Evolutionary conservation across 352 stramenopile species (phyloP).

Genomic region (Globisporangium perplexum): DNA sequence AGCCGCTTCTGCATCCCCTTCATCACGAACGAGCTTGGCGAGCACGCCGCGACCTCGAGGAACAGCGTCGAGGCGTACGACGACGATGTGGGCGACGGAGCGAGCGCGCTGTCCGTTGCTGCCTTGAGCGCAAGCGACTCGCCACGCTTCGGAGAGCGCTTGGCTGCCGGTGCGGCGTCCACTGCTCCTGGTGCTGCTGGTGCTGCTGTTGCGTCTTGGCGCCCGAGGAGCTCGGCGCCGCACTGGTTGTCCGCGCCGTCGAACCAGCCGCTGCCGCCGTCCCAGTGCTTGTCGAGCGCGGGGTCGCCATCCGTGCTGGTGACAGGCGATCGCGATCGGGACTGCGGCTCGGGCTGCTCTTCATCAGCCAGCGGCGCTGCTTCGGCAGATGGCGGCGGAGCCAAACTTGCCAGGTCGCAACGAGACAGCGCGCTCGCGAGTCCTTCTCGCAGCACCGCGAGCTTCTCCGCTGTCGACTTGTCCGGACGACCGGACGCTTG

Average conservation of each 20-base stretch:
- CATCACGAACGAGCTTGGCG: constrained; percentile 59
- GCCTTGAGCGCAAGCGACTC: neutral
- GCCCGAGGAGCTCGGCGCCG: neutral
- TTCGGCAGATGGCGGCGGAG: neutral
- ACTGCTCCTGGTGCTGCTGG: neutral
- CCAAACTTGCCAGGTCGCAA: too few relatives aligned
- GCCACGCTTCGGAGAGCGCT: neutral
- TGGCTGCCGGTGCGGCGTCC: neutral
- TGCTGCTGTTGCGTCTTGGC: constrained; percentile 4
- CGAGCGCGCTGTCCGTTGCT: constrained; percentile 10
- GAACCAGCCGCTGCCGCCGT: constrained; percentile 5
- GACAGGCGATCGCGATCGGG: neutral
- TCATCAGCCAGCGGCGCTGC: neutral
- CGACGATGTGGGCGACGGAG: constrained; percentile 21
- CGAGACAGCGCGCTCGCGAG: constrained; percentile 7
- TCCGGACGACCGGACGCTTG: constrained; percentile 2
- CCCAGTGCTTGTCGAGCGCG: constrained; percentile 5
- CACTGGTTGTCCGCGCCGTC: constrained; percentile 7
- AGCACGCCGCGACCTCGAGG: constrained; percentile 27
- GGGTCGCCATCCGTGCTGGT: neutral
- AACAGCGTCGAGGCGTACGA: constrained; percentile 42
- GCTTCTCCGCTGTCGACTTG: constrained; percentile 3
- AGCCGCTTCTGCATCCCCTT: constrained; percentile 52
- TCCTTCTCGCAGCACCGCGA: constrained; percentile 1
- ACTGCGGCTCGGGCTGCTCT: neutral